phyloP scores from a whole-genome alignment of 495 filamentous ascomycete genomes.

The Podospora pseudoanserina region DNA sequence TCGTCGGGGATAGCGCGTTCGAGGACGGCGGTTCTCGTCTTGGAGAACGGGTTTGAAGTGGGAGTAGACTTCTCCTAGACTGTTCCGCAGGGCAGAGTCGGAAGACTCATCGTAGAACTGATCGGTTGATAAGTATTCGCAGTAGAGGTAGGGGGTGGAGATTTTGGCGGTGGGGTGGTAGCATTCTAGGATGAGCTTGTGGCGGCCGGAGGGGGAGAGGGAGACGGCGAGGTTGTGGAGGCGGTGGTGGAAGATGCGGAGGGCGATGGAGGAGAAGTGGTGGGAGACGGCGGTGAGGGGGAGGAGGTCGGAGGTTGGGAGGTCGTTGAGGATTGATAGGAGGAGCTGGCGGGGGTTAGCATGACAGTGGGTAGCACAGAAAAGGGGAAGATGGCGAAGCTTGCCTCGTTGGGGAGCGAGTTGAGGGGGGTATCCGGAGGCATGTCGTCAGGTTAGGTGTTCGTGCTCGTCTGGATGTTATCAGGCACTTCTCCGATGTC shows the following conservation, averaged over 20 bases:
- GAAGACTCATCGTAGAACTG: constrained; percentile 39
- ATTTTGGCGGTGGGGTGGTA: constrained; percentile 69
- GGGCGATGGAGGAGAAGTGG: constrained; percentile 62
- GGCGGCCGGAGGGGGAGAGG: constrained; percentile 43
- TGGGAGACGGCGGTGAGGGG: constrained; percentile 58
- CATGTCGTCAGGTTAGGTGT: constrained; percentile 17
- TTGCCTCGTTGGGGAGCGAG: constrained; percentile 40
- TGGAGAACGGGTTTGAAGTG: constrained; percentile 58
- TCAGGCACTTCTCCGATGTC: not conserved
- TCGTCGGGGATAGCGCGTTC: constrained; percentile 32
- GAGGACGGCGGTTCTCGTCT: constrained; percentile 42
- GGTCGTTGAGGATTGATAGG: constrained; percentile 56
- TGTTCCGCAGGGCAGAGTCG: constrained; percentile 19
- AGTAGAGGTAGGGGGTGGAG: constrained; percentile 64
- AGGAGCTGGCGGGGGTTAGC: constrained; percentile 53
- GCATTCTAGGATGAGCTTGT: constrained; percentile 70
- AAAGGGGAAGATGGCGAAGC: not conserved
- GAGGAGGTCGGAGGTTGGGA: constrained; percentile 59
- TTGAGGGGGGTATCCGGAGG: constrained; percentile 32
- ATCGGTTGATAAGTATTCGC: constrained; percentile 60
- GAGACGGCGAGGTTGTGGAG: constrained; percentile 51
- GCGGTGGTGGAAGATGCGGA: constrained; percentile 65
- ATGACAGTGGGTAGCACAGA: not conserved
- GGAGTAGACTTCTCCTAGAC: constrained; percentile 42
- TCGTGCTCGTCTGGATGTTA: not conserved